phyloP scores from a whole-genome alignment of 148 eudicot species.

The Rhododendron kiyosumense region DNA sequence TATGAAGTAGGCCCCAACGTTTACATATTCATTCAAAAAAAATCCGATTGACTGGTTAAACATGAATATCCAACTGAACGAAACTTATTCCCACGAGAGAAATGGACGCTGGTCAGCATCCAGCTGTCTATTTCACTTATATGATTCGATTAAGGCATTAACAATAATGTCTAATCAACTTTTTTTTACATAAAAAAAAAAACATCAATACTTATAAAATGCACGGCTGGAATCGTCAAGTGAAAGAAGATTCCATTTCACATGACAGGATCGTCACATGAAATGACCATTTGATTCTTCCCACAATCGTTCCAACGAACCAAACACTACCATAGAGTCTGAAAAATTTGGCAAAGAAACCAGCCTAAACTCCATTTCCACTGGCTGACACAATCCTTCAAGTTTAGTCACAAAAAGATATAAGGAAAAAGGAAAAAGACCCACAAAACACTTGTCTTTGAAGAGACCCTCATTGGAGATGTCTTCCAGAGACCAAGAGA shows the following conservation, averaged over 20 bases:
- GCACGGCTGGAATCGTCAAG: neutral
- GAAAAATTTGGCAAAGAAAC: neutral
- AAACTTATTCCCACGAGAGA: neutral
- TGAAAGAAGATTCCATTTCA: neutral
- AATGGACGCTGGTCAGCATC: neutral
- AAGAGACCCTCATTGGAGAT: slow-evolving; percentile 34
- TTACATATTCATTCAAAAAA: too few species aligned
- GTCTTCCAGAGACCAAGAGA: slow-evolving; percentile 50
- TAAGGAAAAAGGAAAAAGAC: neutral
- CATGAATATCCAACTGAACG: too few species aligned
- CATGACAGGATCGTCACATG: neutral
- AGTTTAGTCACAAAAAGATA: neutral
- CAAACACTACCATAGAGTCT: neutral
- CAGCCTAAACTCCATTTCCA: neutral
- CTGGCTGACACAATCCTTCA: neutral
- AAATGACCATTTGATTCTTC: neutral
- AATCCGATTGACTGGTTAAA: too few species aligned
- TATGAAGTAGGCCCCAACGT: too few species aligned
- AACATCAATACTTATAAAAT: neutral
- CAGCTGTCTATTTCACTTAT: neutral
- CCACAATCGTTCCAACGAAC: neutral
- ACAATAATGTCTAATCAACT: neutral
- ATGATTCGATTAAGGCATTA: neutral
- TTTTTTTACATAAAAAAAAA: too few species aligned
- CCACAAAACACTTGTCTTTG: slow-evolving; percentile 26